Percentiles rank a stretch among this genome's conserved stretches.
These are phyloP conservation scores for Chrysanthemum seticuspe DNA, from an alignment of 129 eudicot species.

Conservation along the genomic window DNA sequence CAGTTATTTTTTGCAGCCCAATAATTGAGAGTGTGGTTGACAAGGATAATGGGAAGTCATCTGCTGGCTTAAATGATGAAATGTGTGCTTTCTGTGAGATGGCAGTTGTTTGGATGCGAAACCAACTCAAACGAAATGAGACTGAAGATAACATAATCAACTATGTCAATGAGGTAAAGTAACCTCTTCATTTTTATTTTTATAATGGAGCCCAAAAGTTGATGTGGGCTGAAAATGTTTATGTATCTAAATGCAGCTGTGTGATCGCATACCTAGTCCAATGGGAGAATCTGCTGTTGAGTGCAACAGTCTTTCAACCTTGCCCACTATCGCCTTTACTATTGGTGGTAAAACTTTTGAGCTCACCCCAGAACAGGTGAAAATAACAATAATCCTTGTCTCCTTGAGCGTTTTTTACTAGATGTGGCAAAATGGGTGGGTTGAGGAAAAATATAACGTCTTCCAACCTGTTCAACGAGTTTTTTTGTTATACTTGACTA, in stretches of 20 bases:
- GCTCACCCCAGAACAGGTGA: constrained; percentile 83
- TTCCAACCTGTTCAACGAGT: background rate
- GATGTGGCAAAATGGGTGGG: background rate
- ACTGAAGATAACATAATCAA: constrained; percentile 75
- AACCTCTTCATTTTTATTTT: background rate
- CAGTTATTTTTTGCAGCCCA: constrained; percentile 43
- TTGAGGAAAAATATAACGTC: background rate
- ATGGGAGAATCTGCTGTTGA: constrained; percentile 96
- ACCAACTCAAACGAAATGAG: constrained; percentile 61
- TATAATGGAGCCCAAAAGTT: background rate
- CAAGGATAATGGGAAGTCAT: constrained; percentile 43
- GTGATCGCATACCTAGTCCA: constrained; percentile 89
- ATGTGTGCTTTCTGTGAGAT: constrained; percentile 85
- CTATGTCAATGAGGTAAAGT: constrained; percentile 71
- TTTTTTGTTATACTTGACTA: background rate
- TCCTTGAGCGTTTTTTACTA: background rate
- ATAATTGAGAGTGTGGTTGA: constrained; percentile 93
- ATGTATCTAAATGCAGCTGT: constrained; percentile 57
- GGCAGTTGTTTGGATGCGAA: constrained; percentile 98
- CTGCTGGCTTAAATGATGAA: constrained; percentile 51
- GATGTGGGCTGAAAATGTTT: constrained; percentile 12
- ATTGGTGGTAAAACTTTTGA: constrained; percentile 87
- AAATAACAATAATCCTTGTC: background rate
- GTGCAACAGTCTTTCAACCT: constrained; percentile 57
- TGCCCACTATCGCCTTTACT: constrained; percentile 81